Percentiles rank a stretch among this genome's conserved stretches.
Conservation (phyloP, 73 alveolate species). For the Paramecium sonneborni region DNA sequence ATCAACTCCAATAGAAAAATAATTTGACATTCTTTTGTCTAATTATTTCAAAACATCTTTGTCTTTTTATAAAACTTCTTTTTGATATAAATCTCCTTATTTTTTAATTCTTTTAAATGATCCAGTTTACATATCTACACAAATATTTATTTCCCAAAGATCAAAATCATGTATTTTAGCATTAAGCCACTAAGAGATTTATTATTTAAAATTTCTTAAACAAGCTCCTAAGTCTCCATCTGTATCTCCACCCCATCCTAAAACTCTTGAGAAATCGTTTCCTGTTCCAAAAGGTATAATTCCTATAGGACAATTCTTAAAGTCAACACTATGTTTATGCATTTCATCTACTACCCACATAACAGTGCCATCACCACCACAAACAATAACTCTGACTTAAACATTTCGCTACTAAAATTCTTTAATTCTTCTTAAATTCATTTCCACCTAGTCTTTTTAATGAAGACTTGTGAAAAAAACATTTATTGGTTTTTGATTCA, state of each 20-base stretch:
- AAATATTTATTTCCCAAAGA: conserved; percentile 86
- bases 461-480: not conserved
- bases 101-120: conserved; percentile 67
- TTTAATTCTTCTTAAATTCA: not conserved
- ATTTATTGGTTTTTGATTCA: not conserved
- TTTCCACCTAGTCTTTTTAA: not conserved
- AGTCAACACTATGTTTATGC: conserved; percentile 43
- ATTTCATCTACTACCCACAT: conserved; percentile 78
- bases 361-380: conserved; percentile 92
- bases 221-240: conserved; percentile 56
- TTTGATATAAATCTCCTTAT: not conserved
- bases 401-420: not conserved
- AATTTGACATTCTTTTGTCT: conserved; percentile 85
- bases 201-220: conserved; percentile 43
- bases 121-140: conserved; percentile 75
- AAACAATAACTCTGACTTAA: conserved; percentile 62
- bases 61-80: conserved; percentile 5
- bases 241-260: conserved; percentile 69
- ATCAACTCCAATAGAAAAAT: conserved; percentile 92
- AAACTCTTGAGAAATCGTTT: conserved; percentile 75
- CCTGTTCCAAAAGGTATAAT: conserved; percentile 88
- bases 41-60: conserved; percentile 46
- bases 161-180: conserved; percentile 77
- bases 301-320: conserved; percentile 62
- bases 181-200: conserved; percentile 58